Evolutionary conservation across 1,284 basidiomycete species (phyloP), one percentile per base, ranked within the genome.

Genomic region (Ustilago esculenta): DNA sequence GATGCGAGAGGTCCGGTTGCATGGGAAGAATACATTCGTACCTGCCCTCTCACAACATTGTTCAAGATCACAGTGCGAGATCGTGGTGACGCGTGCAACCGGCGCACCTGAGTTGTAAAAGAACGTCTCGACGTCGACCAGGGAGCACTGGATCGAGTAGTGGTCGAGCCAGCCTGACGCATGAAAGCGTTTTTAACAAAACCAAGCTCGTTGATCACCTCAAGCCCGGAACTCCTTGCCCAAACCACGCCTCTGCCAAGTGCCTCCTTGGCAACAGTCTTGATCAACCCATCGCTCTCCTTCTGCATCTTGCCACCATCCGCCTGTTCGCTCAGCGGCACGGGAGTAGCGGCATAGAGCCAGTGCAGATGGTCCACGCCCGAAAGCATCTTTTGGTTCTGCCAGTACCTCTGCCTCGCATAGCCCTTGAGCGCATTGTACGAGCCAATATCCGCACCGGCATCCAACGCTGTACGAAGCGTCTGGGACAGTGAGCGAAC

Each of bases 401-500:
- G 68, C 55, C 68, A 59, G 59, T 79, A 81, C n/a, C 77, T 67
- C 30, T 73, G 66, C 29, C 67, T 52, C 29, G 73, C 68, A 34
- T 80, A 81, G 1, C 66, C 42, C 17, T 52, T 63, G 25, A 79
- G 60, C 15, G 74, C 72, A n/a, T 60, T 59, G 54, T 77, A 72
- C 15, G 64, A 61, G 14, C 80, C 80, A 6, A 80, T 34, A 36
- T 81, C 80, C 17, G 70, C 75, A 14, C 80, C 80, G 25, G 61
- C 51, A 18, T 17, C 39, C 29, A 63, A 32, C 1, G 77, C 78
- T 12, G 45, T 36, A 3, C 39, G 37, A 14, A 81, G 39, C 9
- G 74, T 61, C 10, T 35, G 14, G 10, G 50, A 45, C 8, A 81
- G 64, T 10, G 71, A 66, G 8, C 77, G 67, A 1, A 73, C 92